phyloP scores from a whole-genome alignment of 495 filamentous ascomycete species.

The Daldinia grandis region DNA sequence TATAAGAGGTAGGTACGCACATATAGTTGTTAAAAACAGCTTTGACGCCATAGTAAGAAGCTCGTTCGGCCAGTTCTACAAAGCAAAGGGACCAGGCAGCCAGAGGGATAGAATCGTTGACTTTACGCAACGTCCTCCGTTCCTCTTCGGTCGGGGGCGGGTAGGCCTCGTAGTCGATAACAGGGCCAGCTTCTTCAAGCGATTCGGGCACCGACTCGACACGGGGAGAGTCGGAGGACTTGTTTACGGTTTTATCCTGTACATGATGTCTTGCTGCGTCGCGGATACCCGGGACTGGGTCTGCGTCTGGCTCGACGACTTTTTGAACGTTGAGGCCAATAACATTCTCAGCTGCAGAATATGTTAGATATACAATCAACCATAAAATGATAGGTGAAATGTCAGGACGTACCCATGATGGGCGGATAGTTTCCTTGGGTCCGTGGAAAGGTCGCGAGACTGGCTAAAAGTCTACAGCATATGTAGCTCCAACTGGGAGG shows the following conservation, averaged over 20 bases:
- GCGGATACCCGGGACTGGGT: neutral
- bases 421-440: neutral
- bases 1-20: neutral
- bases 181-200: slow-evolving; percentile 3
- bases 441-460: neutral
- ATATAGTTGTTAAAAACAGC: slow-evolving; percentile 62
- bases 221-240: neutral
- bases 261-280: neutral
- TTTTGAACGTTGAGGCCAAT: slow-evolving; percentile 32
- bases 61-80: slow-evolving; percentile 60
- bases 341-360: slow-evolving; percentile 33
- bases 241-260: neutral
- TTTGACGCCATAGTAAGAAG: slow-evolving; percentile 59
- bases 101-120: slow-evolving; percentile 53
- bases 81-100: slow-evolving; percentile 57
- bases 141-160: slow-evolving; percentile 59
- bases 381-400: neutral
- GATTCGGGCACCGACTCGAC: slow-evolving; percentile 19
- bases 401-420: slow-evolving; percentile 23
- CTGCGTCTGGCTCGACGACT: slow-evolving; percentile 30
- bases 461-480: neutral
- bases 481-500: neutral
- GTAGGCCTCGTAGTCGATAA: slow-evolving; percentile 32
- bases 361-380: neutral
- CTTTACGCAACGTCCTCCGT: slow-evolving; percentile 55